Conservation (phyloP, 2,329 filamentous ascomycete species). For the Didymella sp. region DNA sequence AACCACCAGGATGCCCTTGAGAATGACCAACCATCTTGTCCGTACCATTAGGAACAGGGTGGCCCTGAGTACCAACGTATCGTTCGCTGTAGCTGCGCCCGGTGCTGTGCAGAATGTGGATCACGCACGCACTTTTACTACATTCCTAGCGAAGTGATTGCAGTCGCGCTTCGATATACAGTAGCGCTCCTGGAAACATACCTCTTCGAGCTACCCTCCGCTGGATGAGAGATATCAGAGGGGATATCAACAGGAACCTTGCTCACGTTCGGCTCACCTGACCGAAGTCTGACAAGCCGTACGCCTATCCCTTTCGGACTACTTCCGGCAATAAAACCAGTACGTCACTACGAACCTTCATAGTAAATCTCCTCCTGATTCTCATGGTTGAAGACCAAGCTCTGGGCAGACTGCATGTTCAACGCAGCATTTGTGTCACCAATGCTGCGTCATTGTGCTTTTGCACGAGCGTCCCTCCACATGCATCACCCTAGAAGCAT, state of each 20-base stretch:
- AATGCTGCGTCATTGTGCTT: slow-evolving; percentile 8
- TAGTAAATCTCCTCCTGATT: no score
- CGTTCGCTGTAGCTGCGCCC: not conserved
- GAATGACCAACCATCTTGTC: not conserved
- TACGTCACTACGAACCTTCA: not conserved
- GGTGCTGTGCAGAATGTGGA: not conserved
- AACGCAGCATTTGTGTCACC: slow-evolving; percentile 4
- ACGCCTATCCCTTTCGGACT: not conserved
- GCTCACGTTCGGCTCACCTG: not conserved
- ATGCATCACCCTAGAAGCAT: not conserved
- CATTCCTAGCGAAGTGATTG: not conserved
- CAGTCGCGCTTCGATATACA: not conserved
- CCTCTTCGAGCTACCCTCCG: not conserved
- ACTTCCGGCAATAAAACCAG: not conserved
- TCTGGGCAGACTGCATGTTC: not conserved
- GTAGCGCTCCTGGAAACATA: not conserved
- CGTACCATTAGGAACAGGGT: slow-evolving; percentile 1
- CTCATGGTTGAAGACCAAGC: not conserved
- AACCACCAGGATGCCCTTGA: not conserved
- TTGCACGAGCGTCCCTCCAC: slow-evolving; percentile 11
- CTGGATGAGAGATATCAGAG: not conserved
- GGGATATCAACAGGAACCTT: not conserved
- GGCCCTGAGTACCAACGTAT: not conserved
- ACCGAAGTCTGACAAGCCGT: not conserved
- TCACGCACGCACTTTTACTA: not conserved